phyloP scores from a whole-genome alignment of 139 green algal species.

The Picochlorum sp. region DNA sequence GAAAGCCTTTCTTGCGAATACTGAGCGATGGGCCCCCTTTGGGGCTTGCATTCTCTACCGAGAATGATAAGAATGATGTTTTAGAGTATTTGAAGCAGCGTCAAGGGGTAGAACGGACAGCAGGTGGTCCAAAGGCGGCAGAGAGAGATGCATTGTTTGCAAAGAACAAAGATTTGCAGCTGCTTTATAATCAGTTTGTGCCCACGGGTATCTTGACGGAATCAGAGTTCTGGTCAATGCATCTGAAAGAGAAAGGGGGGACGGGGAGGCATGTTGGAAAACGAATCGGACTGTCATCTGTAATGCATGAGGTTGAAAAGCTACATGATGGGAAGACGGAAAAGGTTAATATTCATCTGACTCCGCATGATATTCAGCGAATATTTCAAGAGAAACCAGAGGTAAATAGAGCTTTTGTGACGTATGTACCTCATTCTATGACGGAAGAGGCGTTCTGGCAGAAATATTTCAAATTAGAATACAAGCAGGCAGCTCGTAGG shows the following conservation, averaged over 20 bases:
- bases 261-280: constrained; percentile 13
- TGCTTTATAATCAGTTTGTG: constrained; percentile 38
- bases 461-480: constrained; percentile 41
- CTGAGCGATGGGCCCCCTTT: not conserved
- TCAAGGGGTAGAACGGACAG: not conserved
- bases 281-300: constrained; percentile 27
- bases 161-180: constrained; percentile 28
- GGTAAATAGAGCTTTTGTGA: constrained; percentile 38
- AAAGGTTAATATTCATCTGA: constrained; percentile 35
- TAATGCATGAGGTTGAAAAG: constrained; percentile 31
- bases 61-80: constrained; percentile 20
- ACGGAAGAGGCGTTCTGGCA: constrained; percentile 44
- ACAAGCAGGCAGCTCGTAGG: constrained; percentile 11
- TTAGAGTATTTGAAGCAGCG: constrained; percentile 23
- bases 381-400: constrained; percentile 44
- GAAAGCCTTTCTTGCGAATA: constrained; percentile 27
- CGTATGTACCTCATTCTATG: constrained; percentile 34
- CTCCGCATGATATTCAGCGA: constrained; percentile 15
- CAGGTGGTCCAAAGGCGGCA: not conserved
- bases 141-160: constrained; percentile 7
- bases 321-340: constrained; percentile 29
- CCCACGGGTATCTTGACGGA: constrained; percentile 31
- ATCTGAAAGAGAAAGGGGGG: constrained; percentile 1
- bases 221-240: constrained; percentile 38
- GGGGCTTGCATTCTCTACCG: constrained; percentile 18